Conservation (phyloP, 176 grass and related monocot species). For the Ampelocalamus luodianensis region DNA sequence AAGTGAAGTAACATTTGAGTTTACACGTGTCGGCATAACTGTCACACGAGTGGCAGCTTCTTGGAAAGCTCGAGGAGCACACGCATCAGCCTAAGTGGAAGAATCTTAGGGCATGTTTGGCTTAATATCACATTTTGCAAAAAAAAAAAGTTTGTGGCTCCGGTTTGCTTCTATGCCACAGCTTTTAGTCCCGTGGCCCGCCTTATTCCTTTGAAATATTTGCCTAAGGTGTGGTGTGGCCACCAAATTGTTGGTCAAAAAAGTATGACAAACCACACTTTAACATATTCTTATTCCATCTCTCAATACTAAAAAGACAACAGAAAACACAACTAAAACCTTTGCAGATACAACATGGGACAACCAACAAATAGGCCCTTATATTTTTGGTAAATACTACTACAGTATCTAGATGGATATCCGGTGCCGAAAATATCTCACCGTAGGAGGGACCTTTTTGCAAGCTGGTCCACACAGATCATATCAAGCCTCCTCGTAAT, state of each 20-base stretch:
- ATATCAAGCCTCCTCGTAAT: neutral
- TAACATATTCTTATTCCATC: neutral
- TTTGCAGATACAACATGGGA: neutral
- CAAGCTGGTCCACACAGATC: neutral
- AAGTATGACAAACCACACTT: no score
- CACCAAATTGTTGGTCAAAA: no score
- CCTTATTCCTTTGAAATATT: no score
- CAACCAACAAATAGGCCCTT: neutral
- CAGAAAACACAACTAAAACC: neutral
- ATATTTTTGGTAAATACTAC: neutral
- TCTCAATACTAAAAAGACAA: neutral
- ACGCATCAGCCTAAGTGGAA: neutral
- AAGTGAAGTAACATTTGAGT: neutral
- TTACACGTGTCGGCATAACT: neutral
- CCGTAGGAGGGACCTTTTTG: neutral
- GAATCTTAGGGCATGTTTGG: neutral
- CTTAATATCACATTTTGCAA: no score
- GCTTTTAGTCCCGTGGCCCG: no score
- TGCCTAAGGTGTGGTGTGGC: no score
- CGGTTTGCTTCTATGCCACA: no score
- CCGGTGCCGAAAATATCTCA: neutral
- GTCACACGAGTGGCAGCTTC: neutral
- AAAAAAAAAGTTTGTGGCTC: no score
- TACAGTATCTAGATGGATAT: neutral
- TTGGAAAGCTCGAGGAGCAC: conserved; percentile 7